These are phyloP conservation scores for Trametes pubescens DNA, from an alignment of 1,284 basidiomycete genomes.

Conservation along the genomic window DNA sequence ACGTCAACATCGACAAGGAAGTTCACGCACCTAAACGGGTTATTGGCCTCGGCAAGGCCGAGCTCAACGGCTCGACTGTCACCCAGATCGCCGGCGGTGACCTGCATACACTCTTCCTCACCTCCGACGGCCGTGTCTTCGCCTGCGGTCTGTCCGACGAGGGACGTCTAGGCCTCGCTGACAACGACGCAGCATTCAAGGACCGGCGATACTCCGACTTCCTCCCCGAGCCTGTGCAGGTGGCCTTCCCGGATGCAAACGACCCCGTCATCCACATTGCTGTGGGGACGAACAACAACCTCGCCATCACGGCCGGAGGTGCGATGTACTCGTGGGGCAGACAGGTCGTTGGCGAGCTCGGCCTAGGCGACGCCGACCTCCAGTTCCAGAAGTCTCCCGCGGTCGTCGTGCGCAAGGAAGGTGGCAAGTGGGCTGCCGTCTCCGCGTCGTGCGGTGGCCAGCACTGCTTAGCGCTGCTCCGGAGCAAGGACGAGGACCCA, in stretches of 20 bases:
- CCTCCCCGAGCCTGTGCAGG: slow-evolving; percentile 67
- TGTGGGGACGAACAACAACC: slow-evolving; percentile 83
- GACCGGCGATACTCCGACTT: slow-evolving; percentile 61
- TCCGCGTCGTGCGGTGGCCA: slow-evolving; percentile 75
- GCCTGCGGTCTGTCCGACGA: slow-evolving; percentile 83
- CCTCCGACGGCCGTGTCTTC: slow-evolving; percentile 84
- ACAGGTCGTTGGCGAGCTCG: slow-evolving; percentile 77
- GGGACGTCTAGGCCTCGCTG: slow-evolving; percentile 78
- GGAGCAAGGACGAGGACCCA: slow-evolving; percentile 44
- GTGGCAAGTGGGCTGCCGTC: slow-evolving; percentile 69
- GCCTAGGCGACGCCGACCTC: slow-evolving; percentile 49
- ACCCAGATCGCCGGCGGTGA: slow-evolving; percentile 81
- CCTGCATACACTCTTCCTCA: slow-evolving; percentile 90
- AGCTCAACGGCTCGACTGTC: slow-evolving; percentile 74
- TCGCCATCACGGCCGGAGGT: slow-evolving; percentile 82
- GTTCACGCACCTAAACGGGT: slow-evolving; percentile 79
- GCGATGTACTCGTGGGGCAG: slow-evolving; percentile 90
- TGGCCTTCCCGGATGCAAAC: slow-evolving; percentile 72
- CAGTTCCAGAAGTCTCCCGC: slow-evolving; percentile 65
- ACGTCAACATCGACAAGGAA: slow-evolving; percentile 56
- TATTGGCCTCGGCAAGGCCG: slow-evolving; percentile 67
- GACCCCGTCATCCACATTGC: slow-evolving; percentile 82
- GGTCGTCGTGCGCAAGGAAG: slow-evolving; percentile 72
- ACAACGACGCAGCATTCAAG: slow-evolving; percentile 64
- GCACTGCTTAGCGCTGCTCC: slow-evolving; percentile 74